Base-by-base conservation (phyloP, 345 rosid species). In the Eucalyptus sideroxylon region DNA sequence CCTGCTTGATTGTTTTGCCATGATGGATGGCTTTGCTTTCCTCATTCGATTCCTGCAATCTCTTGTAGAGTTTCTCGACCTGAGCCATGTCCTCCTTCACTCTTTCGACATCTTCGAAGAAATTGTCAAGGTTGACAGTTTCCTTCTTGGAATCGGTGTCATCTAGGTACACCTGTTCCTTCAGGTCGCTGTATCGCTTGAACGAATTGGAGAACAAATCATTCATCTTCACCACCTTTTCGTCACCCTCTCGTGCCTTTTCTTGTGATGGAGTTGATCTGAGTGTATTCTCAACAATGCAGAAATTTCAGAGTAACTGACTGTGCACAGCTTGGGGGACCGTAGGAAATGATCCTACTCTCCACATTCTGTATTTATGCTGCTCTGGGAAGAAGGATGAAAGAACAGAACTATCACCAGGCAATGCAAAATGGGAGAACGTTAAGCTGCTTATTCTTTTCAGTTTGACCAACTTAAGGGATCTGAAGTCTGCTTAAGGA, bases 201-300 rank as follows among this genome's bases (percentile, higher is more conserved):
- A 97, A 96, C 81, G 98, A 97, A 90, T 91, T 94, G 4, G 99
- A 96, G 89, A 97, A 93, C 62, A 97, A 86, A 88, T 97, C 98
- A 90, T 97, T 96, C 99, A 97, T 96, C 93, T 91, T 93, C 89
- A 49, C 72, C n/a, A 17, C 45, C 80, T n/a, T 44, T 6, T 30
- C 24, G 1, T 10, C 50, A 77, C 85, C 42, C 45, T 40, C 85
- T 40, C 9, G 9, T 3, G 9, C 85, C 85, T 3, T 77, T 77
- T 40, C 30, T 40, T 40, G 85, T 0, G 85, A 1, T 77, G 85
- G 27, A 77, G 9, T 77, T 26, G 5, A 42, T 40, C 85, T 24
- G 8, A 37, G 47, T 40, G 83, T 19, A 77, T 23, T 77, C 30
- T 77, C 27, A 13, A 23, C 27, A 77, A 40, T 77, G 83, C 47